Base-by-base conservation (phyloP, 2,329 filamentous ascomycete species). In the Talaromyces amestolkiae region DNA sequence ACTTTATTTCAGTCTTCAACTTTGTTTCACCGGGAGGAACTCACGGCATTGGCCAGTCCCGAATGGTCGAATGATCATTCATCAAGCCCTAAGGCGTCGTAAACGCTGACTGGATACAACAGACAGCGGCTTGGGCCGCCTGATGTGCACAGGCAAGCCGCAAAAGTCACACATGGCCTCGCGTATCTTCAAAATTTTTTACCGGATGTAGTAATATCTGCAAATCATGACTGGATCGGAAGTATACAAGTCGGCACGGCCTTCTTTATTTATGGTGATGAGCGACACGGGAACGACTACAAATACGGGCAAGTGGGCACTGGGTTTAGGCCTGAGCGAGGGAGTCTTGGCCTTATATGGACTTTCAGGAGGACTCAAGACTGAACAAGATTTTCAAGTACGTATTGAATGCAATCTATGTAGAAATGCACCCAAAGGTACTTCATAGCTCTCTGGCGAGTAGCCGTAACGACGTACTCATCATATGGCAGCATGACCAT, bases 141-240 rank as follows among this genome's bases (percentile, higher is more conserved):
- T 56, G 53, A 39, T 37, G 53, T 56, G 31, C 53, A 39, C 31
- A 56, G 53, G 53, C 31, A 58, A n/a, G 49, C 49, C 8, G 24
- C 49, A 53, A 11, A 53, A 24, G 17, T 31, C 49, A 11, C 17
- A 33, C 49, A 9, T n/a, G 27, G 49, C 24, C 24, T 53, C 24
- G 27, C 8, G 15, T 15, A 53, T 53, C 15, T 22, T 33, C 15
- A 10, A 17, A 33, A 31, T 33, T 31, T 27, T 27, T 53, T 51
- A 51, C 49, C 49, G 27, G 9, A 53, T 53, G 15, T n/a, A 53
- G 49, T 53, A 53, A 53, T 53, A 33, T 31, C 49, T 53, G 24
- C n/a, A 53, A n/a, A 53, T 33, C 17, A 2, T 33, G 24, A 53
- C 49, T n/a, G 13, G 49, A n/a, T 11, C 8, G 15, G 27, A 33